phyloP scores from a whole-genome alignment of 2,329 filamentous ascomycete species.

The Lachnellula cervina region DNA sequence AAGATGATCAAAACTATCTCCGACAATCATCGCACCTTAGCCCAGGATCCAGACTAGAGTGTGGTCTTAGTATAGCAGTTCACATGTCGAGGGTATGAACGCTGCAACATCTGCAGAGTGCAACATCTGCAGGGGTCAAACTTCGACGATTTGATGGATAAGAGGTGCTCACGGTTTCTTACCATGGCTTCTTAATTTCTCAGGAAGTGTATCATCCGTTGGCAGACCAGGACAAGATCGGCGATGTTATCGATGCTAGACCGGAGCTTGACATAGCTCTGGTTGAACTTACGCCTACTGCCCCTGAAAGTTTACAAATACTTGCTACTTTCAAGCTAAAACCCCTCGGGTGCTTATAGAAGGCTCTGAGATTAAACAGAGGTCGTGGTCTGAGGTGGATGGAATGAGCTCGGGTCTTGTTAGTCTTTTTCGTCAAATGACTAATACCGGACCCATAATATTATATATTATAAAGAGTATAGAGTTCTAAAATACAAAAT shows the following conservation, averaged over 20 bases:
- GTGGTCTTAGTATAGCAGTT: slow-evolving; percentile 10
- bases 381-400: slow-evolving; percentile 17
- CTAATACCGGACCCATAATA: too few relatives aligned
- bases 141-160: slow-evolving; percentile 12
- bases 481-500: too few relatives aligned
- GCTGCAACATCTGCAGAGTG: slow-evolving; percentile 16
- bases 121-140: slow-evolving; percentile 12
- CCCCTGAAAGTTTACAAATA: slow-evolving; percentile 12
- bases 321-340: slow-evolving; percentile 15
- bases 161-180: slow-evolving; percentile 11
- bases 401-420: slow-evolving; percentile 17
- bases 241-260: slow-evolving; percentile 13
- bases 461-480: too few relatives aligned
- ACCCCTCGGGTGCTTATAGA: slow-evolving; percentile 10
- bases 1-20: slow-evolving; percentile 15
- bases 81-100: slow-evolving; percentile 8
- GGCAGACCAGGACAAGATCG: slow-evolving; percentile 14
- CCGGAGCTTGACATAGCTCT: slow-evolving; percentile 15
- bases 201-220: slow-evolving; percentile 15
- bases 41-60: slow-evolving; percentile 15
- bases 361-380: slow-evolving; percentile 11
- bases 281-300: slow-evolving; percentile 15
- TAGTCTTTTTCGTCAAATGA: too few relatives aligned
- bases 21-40: slow-evolving; percentile 11
- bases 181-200: slow-evolving; percentile 13